Evolutionary conservation across 2,329 filamentous ascomycete genomes (phyloP), one percentile per base, ranked within the genome.

Genomic region (Aaosphaeria pasadenensis): DNA sequence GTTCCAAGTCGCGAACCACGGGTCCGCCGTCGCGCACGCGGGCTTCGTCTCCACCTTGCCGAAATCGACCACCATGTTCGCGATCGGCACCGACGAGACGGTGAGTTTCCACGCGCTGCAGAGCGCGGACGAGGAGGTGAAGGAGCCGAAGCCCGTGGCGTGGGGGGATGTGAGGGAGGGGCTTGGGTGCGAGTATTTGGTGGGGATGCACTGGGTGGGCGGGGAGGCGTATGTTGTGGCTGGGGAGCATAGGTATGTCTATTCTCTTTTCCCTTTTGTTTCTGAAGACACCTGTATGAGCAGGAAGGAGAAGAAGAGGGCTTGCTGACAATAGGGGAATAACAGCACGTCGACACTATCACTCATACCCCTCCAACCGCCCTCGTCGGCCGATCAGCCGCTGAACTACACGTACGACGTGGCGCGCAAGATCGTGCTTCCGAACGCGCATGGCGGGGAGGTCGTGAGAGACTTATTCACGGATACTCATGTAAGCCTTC

Each of bases 1-100:
- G 17, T 76, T 87, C 49, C 87, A 90, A 69, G 88, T 89, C 9
- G 84, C 91, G 66, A 92, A 92, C 68, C 87, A 89, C 63, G 79
- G 82, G 35, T 82, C 85, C 32, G 89, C 87, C 0, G 81, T 92
- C 54, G 87, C 90, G 66, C 86, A 83, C 56, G 84, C 88, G 11
- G 86, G 84, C 5, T 91, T 91, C 71, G 74, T 92, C 46, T 82
- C 11, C 7, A n/a, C 7, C 2, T 9, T 3, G 33, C 7, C 76
- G 42, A 62, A 63, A 1, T 53, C 52, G 36, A 69, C 63, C 2
- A 62, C 68, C 36, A 80, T 91, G 31, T 89, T 84, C 54, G 87
- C 86, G 4, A 71, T 91, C 7, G 89, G 86, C 1, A 87, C 90
- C 49, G 89, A 92, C 64, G 89, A 94, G 73, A 84, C 83, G 49